Conservation (phyloP, 345 rosid genomes). For the Gossypium herbaceum region DNA sequence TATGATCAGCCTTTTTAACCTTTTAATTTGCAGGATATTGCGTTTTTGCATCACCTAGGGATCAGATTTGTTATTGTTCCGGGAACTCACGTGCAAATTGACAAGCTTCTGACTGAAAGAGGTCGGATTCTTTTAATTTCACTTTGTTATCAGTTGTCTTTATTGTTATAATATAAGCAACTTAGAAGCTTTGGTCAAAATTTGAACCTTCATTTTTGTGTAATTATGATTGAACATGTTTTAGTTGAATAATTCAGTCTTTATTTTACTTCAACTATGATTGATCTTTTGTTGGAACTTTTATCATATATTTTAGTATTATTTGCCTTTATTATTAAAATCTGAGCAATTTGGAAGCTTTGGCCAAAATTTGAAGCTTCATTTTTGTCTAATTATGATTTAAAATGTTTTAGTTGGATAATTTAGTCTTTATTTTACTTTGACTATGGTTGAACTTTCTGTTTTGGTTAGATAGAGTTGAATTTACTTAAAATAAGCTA, state of each 20-base stretch:
- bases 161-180: not conserved
- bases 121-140: conserved; percentile 22
- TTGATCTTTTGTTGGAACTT: not conserved
- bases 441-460: not conserved
- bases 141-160: not conserved
- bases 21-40: conserved; percentile 63
- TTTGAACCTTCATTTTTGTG: not conserved
- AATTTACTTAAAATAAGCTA: conserved; percentile 9
- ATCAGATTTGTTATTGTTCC: conserved; percentile 80
- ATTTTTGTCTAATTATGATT: not conserved
- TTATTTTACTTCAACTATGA: not conserved
- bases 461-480: not conserved
- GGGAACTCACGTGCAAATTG: conserved; percentile 85
- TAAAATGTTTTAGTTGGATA: not conserved
- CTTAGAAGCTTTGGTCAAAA: not conserved
- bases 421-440: not conserved
- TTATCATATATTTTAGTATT: not conserved
- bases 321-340: too few species aligned
- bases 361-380: not conserved
- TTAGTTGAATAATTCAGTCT: not conserved
- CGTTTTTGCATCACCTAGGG: conserved; percentile 87
- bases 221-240: not conserved
- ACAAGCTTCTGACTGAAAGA: conserved; percentile 74
- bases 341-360: not conserved
- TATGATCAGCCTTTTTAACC: not conserved